phyloP scores from a whole-genome alignment of 768 basidiomycete genomes.

The Cyathus striatus region DNA sequence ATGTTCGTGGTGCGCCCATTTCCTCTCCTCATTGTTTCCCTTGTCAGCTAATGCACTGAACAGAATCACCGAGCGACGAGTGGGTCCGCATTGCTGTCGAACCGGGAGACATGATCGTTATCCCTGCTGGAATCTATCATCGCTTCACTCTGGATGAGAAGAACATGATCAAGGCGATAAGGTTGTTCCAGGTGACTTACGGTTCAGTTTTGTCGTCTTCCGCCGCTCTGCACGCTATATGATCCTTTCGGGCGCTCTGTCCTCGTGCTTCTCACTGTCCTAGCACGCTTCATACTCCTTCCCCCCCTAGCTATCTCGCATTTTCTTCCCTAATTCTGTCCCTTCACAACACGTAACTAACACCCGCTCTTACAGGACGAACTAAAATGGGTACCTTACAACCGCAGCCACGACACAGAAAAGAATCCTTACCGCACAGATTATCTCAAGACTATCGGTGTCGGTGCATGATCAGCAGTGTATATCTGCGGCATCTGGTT shows the following conservation, averaged over 20 bases:
- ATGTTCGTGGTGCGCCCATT: slow-evolving; percentile 82
- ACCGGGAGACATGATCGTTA: slow-evolving; percentile 78
- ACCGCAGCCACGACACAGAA: slow-evolving; percentile 60
- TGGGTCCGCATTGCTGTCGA: slow-evolving; percentile 82
- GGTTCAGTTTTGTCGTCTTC: not conserved
- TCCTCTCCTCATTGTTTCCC: not conserved
- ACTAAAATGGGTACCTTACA: slow-evolving; percentile 84
- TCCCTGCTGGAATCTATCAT: slow-evolving; percentile 92
- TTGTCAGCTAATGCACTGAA: not conserved
- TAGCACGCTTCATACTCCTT: too few species aligned
- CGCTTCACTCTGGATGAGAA: slow-evolving; percentile 84
- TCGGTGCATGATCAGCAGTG: slow-evolving; percentile 34
- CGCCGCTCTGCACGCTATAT: not conserved
- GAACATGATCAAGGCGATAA: slow-evolving; percentile 70
- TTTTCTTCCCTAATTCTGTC: too few species aligned
- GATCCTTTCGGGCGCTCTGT: too few species aligned
- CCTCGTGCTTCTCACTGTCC: too few species aligned
- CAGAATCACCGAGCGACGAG: slow-evolving; percentile 59
- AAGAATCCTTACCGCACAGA: slow-evolving; percentile 53
- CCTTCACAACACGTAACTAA: not conserved
- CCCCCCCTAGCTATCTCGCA: too few species aligned
- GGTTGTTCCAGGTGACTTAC: slow-evolving; percentile 75
- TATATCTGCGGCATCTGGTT: too few species aligned
- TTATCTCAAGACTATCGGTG: slow-evolving; percentile 51
- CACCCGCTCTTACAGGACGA: slow-evolving; percentile 57